A percentile compares a stretch with the other conserved stretches of the same genome.
Conservation (phyloP, 345 rosid species). For the Bretschneidera sinensis region DNA sequence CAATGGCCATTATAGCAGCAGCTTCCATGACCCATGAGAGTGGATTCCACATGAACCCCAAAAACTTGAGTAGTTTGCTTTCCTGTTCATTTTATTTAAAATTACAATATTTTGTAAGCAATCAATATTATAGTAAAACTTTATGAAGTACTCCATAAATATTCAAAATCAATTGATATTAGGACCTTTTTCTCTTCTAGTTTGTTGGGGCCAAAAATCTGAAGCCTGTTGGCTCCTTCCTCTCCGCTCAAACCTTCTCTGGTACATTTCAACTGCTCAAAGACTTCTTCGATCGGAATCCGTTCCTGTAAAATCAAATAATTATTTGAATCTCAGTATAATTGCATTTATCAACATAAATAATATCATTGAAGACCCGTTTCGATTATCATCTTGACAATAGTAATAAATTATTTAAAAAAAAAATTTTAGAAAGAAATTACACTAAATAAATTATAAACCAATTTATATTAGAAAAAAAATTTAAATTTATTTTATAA, state of each 20-base stretch:
- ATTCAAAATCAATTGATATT: too few relatives aligned
- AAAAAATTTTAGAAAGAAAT: too few relatives aligned
- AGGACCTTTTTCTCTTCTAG: slow-evolving; percentile 79
- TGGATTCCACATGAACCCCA: slow-evolving; percentile 95
- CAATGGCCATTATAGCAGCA: slow-evolving; percentile 90
- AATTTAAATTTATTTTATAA: too few relatives aligned
- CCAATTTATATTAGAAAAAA: too few relatives aligned
- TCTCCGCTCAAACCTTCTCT: slow-evolving; percentile 51
- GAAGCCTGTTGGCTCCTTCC: slow-evolving; percentile 73
- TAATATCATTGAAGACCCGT: too few relatives aligned
- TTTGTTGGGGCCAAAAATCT: slow-evolving; percentile 88
- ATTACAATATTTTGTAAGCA: not conserved
- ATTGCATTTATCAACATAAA: too few relatives aligned
- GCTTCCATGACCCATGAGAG: slow-evolving; percentile 93
- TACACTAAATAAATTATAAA: too few relatives aligned
- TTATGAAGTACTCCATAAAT: not conserved
- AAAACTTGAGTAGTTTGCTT: slow-evolving; percentile 71
- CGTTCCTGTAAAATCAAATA: slow-evolving; percentile 45
- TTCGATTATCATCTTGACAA: too few relatives aligned
- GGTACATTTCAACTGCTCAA: slow-evolving; percentile 77
- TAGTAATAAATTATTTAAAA: too few relatives aligned
- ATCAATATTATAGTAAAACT: not conserved
- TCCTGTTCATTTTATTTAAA: slow-evolving; percentile 33
- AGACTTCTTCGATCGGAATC: slow-evolving; percentile 84
- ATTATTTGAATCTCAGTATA: too few relatives aligned